Evolutionary conservation across 768 basidiomycete species (phyloP).

Genomic region (Phanerochaete carnosa): DNA sequence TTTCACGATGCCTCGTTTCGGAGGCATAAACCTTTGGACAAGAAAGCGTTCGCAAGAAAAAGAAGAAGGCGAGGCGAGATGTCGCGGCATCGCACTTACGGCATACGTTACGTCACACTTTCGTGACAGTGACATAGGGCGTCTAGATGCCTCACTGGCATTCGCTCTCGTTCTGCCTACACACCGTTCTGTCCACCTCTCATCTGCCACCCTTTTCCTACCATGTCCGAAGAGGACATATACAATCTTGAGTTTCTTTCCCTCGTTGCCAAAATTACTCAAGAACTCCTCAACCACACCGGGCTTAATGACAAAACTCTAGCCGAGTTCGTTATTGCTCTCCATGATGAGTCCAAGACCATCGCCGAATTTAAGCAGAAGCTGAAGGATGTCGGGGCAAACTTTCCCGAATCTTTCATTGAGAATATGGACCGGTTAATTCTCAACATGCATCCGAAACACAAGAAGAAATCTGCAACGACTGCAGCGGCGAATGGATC

Average conservation of each 20-base stretch:
- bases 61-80: background rate
- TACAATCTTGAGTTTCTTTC: conserved; percentile 93
- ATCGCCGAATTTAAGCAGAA: conserved; percentile 78
- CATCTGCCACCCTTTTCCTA: conserved; percentile 1
- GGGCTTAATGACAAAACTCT: conserved; percentile 87
- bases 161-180: background rate
- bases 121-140: background rate
- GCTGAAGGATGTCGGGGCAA: conserved; percentile 72
- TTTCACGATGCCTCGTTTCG: conserved; percentile 75
- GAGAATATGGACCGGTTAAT: conserved; percentile 95
- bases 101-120: background rate
- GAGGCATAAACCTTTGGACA: conserved; percentile 48
- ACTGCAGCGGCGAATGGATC: conserved; percentile 28
- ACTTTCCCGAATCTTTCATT: conserved; percentile 86
- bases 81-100: background rate
- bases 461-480: conserved; percentile 59
- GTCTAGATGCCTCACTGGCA: background rate
- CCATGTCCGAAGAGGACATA: conserved; percentile 73
- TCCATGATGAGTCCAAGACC: conserved; percentile 82
- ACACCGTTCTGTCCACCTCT: background rate
- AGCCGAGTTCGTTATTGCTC: conserved; percentile 90
- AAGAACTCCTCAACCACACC: conserved; percentile 88
- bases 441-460: conserved; percentile 91
- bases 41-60: background rate
- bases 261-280: conserved; percentile 85